phyloP scores from a whole-genome alignment of 2,329 filamentous ascomycete species.

The Diaporthe eres region DNA sequence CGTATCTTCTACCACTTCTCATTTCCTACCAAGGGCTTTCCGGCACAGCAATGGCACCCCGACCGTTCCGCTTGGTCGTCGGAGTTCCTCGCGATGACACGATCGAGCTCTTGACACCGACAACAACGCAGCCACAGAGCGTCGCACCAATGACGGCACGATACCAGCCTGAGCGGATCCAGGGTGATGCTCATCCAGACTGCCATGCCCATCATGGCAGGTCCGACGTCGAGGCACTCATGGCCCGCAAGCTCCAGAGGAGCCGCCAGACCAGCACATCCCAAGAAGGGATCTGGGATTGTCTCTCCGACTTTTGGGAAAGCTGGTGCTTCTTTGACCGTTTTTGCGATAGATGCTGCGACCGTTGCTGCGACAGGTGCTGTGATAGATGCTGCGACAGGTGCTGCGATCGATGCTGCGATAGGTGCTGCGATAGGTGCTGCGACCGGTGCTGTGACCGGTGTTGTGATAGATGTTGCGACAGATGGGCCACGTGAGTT shows the following conservation, averaged over 20 bases:
- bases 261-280: background rate
- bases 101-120: constrained; percentile 14
- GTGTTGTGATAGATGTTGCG: constrained; percentile 32
- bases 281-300: constrained; percentile 15
- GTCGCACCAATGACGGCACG: background rate
- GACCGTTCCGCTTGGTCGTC: background rate
- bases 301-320: constrained; percentile 24
- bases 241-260: constrained; percentile 3
- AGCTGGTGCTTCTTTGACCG: constrained; percentile 35
- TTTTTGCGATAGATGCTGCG: constrained; percentile 23
- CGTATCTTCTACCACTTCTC: background rate
- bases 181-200: background rate
- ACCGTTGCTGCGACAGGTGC: constrained; percentile 10
- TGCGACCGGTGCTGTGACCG: constrained; percentile 31
- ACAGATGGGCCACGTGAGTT: constrained; percentile 20
- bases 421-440: constrained; percentile 23
- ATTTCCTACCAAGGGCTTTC: background rate
- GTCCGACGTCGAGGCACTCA: constrained; percentile 3
- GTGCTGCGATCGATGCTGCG: constrained; percentile 24
- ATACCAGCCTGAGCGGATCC: background rate
- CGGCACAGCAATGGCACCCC: background rate
- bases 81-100: constrained; percentile 1
- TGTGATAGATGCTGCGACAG: constrained; percentile 29
- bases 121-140: background rate
- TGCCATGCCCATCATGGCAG: background rate